Evolutionary conservation across 208 protist genomes (phyloP).

Genomic region (Trichomonas vaginalis): DNA sequence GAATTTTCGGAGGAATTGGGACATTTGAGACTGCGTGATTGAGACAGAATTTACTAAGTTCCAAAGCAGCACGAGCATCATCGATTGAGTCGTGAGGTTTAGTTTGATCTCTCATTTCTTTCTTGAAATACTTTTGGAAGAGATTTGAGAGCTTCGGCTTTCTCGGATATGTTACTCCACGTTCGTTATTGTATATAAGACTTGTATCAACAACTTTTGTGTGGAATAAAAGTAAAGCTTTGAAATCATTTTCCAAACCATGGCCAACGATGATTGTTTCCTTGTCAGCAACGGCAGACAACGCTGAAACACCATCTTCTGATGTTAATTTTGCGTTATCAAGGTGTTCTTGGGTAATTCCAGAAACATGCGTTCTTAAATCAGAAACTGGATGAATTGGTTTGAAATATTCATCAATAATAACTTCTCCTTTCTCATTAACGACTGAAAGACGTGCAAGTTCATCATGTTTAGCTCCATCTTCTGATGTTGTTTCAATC

Average conservation of each 20-base stretch:
- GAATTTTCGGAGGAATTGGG: neutral
- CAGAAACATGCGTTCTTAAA: neutral
- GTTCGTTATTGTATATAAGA: conserved; percentile 22
- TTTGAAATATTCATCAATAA: conserved; percentile 5
- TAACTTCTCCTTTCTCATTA: neutral
- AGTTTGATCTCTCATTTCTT: neutral
- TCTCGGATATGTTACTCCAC: neutral
- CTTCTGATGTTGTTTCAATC: neutral
- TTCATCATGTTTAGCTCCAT: neutral
- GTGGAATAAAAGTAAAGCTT: conserved; percentile 17
- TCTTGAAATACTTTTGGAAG: neutral
- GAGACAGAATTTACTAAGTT: neutral
- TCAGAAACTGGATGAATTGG: neutral
- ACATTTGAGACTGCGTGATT: neutral
- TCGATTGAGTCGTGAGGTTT: neutral
- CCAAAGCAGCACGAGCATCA: neutral
- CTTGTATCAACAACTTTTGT: conserved; percentile 25
- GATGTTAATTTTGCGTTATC: neutral
- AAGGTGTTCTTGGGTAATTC: neutral
- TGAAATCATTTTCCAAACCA: conserved; percentile 34
- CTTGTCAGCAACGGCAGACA: neutral
- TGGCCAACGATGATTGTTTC: conserved; percentile 34
- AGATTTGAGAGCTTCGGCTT: neutral
- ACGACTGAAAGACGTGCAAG: neutral
- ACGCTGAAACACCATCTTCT: neutral